These are phyloP conservation scores for Penicillium mononematosum DNA, from an alignment of 495 filamentous ascomycete species.

Conservation along the genomic window DNA sequence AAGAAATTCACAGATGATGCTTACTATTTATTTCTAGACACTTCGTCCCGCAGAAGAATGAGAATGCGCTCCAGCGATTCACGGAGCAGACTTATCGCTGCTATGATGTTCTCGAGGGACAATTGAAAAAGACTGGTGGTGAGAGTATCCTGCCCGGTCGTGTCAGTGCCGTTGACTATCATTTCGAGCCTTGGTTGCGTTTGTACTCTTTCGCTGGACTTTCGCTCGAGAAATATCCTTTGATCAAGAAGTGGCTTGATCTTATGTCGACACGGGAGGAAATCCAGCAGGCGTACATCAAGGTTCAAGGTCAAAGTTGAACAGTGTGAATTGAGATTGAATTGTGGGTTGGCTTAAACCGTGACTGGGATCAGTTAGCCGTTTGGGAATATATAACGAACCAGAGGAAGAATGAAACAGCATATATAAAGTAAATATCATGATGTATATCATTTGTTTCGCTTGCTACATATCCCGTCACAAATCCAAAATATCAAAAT, in stretches of 20 bases:
- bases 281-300: conserved; percentile 30
- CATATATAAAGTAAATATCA: too few species aligned
- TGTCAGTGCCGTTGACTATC: conserved; percentile 41
- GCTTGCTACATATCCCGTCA: background rate
- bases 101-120: conserved; percentile 43
- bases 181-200: conserved; percentile 49
- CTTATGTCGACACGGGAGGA: conserved; percentile 30
- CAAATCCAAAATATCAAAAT: background rate
- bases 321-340: background rate
- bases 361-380: background rate
- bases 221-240: conserved; percentile 40
- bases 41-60: conserved; percentile 35
- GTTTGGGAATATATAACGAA: background rate
- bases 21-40: conserved; percentile 12
- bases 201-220: conserved; percentile 41
- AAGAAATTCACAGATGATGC: background rate
- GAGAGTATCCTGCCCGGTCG: conserved; percentile 37
- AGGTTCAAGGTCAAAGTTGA: conserved; percentile 13
- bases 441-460: background rate
- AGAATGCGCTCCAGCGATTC: conserved; percentile 41
- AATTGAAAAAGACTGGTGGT: conserved; percentile 40
- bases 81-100: conserved; percentile 38
- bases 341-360: too few species aligned
- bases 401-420: too few species aligned
- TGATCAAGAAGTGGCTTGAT: conserved; percentile 29